Conservation (phyloP, 1,139 yeast genomes). For the Debaryomyces subglobosus region DNA sequence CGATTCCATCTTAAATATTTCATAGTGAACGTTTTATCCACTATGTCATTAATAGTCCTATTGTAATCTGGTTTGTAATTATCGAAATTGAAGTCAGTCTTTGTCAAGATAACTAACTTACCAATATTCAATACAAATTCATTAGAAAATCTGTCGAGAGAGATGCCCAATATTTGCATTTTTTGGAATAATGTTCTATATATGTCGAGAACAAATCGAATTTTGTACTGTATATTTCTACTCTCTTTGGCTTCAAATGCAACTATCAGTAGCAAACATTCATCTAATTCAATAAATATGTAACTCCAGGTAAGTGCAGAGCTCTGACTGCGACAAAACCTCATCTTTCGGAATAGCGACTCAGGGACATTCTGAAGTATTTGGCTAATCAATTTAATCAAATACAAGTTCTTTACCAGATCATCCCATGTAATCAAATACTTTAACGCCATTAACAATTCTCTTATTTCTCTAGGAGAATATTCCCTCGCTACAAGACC, state of each 20-base stretch:
- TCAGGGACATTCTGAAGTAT: background rate
- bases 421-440: conserved; percentile 9
- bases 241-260: conserved; percentile 5
- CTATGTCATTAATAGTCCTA: conserved; percentile 1
- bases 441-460: conserved; percentile 5
- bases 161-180: conserved; percentile 1
- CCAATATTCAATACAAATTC: conserved; percentile 11
- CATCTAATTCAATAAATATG: conserved; percentile 11
- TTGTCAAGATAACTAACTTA: conserved; percentile 5
- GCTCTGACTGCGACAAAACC: background rate
- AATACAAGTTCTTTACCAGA: conserved; percentile 10
- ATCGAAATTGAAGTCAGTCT: conserved; percentile 4
- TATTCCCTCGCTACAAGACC: background rate
- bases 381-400: conserved; percentile 7
- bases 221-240: background rate
- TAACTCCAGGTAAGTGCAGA: conserved; percentile 6
- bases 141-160: background rate
- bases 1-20: conserved; percentile 6
- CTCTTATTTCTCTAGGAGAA: conserved; percentile 1
- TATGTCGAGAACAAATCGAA: background rate
- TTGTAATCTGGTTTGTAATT: conserved; percentile 1
- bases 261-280: conserved; percentile 8
- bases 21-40: background rate
- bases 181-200: conserved; percentile 1
- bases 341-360: background rate